These are phyloP conservation scores for Phytopythium litorale DNA, from an alignment of 352 stramenopile genomes.

Conservation along the genomic window DNA sequence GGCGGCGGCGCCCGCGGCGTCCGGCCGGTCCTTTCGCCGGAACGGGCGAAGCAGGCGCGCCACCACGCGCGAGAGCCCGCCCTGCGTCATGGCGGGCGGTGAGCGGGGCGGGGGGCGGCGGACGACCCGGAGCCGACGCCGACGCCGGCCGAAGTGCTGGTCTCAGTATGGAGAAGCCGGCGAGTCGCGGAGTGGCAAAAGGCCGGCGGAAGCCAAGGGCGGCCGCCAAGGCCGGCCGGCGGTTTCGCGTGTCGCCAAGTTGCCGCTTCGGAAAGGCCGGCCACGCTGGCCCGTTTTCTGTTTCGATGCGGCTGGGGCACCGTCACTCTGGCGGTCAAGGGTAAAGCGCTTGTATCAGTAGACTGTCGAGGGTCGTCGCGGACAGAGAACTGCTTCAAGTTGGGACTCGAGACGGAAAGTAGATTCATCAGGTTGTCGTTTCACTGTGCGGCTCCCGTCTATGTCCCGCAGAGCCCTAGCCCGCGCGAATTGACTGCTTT, in stretches of 20 bases:
- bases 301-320: neutral
- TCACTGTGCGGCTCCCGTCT: neutral
- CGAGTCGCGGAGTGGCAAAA: neutral
- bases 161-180: neutral
- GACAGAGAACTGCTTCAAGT: neutral
- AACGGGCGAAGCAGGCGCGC: slow-evolving; percentile 35
- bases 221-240: neutral
- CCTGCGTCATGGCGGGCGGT: slow-evolving; percentile 16
- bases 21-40: slow-evolving; percentile 19
- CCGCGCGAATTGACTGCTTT: slow-evolving; percentile 1
- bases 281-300: neutral
- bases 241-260: neutral
- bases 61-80: slow-evolving; percentile 35
- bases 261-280: neutral
- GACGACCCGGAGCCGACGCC: too few relatives aligned
- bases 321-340: neutral
- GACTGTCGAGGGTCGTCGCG: neutral
- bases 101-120: too few relatives aligned
- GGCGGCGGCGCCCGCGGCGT: slow-evolving; percentile 4
- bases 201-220: neutral
- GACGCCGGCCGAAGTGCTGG: too few relatives aligned
- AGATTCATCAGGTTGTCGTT: neutral
- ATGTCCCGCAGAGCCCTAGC: neutral
- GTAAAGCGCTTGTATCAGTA: neutral
- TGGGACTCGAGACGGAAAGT: neutral